Evolutionary conservation across 148 eudicot genomes (phyloP).

Genomic region (Vaccinium macrocarpon): DNA sequence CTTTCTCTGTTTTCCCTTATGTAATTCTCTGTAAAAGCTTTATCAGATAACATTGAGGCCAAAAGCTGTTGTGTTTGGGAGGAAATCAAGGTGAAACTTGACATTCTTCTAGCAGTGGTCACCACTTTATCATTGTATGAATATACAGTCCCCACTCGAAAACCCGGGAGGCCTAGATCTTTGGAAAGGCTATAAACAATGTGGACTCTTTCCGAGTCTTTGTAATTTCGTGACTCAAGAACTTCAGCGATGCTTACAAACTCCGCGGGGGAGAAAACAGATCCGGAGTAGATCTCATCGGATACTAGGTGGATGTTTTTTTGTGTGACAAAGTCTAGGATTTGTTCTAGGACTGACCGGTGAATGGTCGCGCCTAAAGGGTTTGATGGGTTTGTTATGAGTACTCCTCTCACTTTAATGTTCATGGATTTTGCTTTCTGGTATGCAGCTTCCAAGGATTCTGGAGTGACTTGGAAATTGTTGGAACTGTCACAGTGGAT

Average conservation of each 20-base stretch:
- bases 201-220: conserved; percentile 64
- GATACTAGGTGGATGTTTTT: conserved; percentile 85
- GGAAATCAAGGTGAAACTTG: conserved; percentile 81
- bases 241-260: conserved; percentile 78
- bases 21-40: conserved; percentile 51
- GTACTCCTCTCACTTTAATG: conserved; percentile 54
- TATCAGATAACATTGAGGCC: conserved; percentile 65
- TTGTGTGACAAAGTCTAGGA: conserved; percentile 47
- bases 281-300: conserved; percentile 92
- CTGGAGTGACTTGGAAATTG: conserved; percentile 66
- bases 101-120: conserved; percentile 83
- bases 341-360: conserved; percentile 41
- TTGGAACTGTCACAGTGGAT: conserved; percentile 75
- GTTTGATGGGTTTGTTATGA: conserved; percentile 90
- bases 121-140: conserved; percentile 88
- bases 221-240: conserved; percentile 39
- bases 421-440: conserved; percentile 42
- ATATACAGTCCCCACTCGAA: conserved; percentile 76
- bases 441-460: conserved; percentile 74
- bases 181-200: conserved; percentile 90
- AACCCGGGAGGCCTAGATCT: conserved; percentile 88
- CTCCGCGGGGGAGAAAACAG: conserved; percentile 53
- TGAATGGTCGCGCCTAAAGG: conserved; percentile 69
- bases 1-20: conserved; percentile 57
- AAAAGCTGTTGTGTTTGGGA: conserved; percentile 82